A percentile compares a stretch with the other conserved stretches of the same genome.
These are phyloP conservation scores for Monosporozyma unispora DNA, from an alignment of 805 yeast species.

Conservation along the genomic window DNA sequence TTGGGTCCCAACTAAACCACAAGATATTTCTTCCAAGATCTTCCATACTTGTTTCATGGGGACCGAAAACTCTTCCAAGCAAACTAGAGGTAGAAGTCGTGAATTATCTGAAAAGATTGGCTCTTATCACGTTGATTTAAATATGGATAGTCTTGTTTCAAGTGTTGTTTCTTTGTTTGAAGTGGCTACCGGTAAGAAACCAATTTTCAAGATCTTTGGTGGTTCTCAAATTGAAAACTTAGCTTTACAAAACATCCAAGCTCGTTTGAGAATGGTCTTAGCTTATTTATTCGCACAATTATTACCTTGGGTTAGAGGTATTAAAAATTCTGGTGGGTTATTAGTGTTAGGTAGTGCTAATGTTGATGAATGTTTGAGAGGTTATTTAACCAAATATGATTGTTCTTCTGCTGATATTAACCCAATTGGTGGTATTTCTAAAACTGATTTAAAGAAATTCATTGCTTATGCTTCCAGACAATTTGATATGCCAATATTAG, in stretches of 20 bases:
- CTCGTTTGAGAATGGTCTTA: constrained; percentile 88
- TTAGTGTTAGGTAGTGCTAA: constrained; percentile 93
- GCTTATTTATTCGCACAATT: constrained; percentile 90
- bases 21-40: constrained; percentile 62
- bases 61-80: constrained; percentile 81
- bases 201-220: constrained; percentile 85
- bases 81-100: constrained; percentile 77
- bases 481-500: constrained; percentile 68
- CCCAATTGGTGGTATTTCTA: constrained; percentile 98
- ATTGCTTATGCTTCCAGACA: constrained; percentile 66
- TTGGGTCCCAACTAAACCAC: constrained; percentile 67
- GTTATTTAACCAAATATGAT: constrained; percentile 93
- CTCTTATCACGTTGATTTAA: constrained; percentile 81
- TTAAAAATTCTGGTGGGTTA: constrained; percentile 53
- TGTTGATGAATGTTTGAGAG: constrained; percentile 93
- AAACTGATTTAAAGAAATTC: constrained; percentile 81
- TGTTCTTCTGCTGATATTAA: constrained; percentile 96
- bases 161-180: constrained; percentile 72
- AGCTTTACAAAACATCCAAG: constrained; percentile 95
- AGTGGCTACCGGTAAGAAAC: constrained; percentile 82
- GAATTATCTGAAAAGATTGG: constrained; percentile 70
- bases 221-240: constrained; percentile 86
- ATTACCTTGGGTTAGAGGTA: constrained; percentile 86
- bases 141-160: constrained; percentile 77
- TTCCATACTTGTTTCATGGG: constrained; percentile 96